Evolutionary conservation across 2,329 filamentous ascomycete species (phyloP), one percentile per base, ranked within the genome.

Genomic region (Pestalotiopsis sp.): DNA sequence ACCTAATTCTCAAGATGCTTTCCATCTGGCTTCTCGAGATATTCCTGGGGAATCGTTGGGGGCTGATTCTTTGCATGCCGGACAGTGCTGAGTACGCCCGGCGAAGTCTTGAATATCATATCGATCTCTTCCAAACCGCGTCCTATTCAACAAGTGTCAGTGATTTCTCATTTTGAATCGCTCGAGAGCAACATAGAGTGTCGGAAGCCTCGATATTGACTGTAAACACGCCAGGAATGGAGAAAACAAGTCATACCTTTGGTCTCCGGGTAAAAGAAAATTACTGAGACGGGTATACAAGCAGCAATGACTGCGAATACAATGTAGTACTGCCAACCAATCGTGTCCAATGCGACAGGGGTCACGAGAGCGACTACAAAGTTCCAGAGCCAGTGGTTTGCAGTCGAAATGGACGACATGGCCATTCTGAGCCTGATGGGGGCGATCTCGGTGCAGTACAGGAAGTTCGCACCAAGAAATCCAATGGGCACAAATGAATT

Each of bases 401-500:
- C 86, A 0, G 87, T 89, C 0, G 84, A 86, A 55, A 90, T 85
- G 41, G 84, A 84, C 2, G 85, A 84, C 82, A 90, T 88, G 23
- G 85, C 82, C 69, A 86, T 84, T 23, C 86, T 80, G 36, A 87
- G 76, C 12, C 83, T 78, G 17, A 85, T 79, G 1, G 87, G 87
- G 0, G 87, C 86, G 20, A 89, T 80, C 73, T 90, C 87, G 1
- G 87, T 85, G 68, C 86, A 87, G 77, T 90, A 90, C 23, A 90
- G 79, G 78, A 89, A 90, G 72, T 88, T 89, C 39, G 86, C 83
- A 1, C 88, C 87, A 0, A 88, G 80, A 78, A 88, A 89, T 0
- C 87, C 88, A 68, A 89, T 85, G 0, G 86, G 86, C 59, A 88
- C 85, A 77, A 90, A 89, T 72, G 85, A 87, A 77, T 89, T 87